Conservation (phyloP, 2,329 filamentous ascomycete genomes). For the Neopestalotiopsis sp. region DNA sequence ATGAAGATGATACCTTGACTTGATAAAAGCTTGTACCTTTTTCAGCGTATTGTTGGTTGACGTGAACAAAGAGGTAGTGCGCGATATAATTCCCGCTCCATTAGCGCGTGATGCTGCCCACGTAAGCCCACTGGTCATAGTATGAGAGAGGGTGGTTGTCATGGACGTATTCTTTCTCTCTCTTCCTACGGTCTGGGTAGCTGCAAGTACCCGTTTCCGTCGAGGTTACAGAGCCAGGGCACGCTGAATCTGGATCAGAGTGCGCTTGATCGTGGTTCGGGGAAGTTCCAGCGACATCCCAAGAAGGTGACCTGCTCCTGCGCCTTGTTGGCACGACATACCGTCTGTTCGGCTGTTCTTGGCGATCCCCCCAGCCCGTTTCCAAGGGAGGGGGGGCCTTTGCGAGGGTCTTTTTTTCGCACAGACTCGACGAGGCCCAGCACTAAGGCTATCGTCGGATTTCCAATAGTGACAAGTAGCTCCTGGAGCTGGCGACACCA, state of each 20-base stretch:
- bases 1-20: background rate
- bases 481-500: background rate
- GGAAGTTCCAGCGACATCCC: background rate
- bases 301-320: background rate
- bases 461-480: background rate
- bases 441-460: background rate
- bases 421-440: background rate
- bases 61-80: background rate
- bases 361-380: background rate
- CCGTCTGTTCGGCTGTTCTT: background rate
- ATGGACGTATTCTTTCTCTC: background rate
- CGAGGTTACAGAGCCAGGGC: background rate
- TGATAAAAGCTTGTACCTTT: background rate
- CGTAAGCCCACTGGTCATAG: background rate
- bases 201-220: conserved; percentile 8
- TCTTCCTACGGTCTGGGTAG: background rate
- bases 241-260: conserved; percentile 14
- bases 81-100: background rate
- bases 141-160: background rate
- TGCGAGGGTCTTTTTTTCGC: background rate
- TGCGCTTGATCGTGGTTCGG: conserved; percentile 32
- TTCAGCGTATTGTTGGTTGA: background rate
- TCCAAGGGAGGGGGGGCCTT: background rate
- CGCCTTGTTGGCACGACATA: background rate
- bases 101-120: background rate